phyloP scores from a whole-genome alignment of 1,284 basidiomycete genomes.

The Pseudozyma hubeiensis region DNA sequence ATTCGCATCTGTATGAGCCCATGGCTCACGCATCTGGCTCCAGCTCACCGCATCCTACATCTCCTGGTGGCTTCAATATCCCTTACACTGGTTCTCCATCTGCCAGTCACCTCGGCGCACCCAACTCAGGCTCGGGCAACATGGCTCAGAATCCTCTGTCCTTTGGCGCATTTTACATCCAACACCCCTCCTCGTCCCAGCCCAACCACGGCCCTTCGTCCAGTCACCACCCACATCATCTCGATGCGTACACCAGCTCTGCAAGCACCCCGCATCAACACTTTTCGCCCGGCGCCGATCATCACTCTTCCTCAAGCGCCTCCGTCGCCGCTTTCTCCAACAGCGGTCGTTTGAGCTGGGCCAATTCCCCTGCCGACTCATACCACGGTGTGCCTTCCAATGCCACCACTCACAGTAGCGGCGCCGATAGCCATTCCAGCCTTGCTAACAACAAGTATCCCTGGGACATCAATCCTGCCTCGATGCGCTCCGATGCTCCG shows the following conservation, averaged over 20 bases:
- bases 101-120: conserved; percentile 21
- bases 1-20: conserved; percentile 49
- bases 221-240: conserved; percentile 20
- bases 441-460: conserved; percentile 37
- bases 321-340: conserved; percentile 49
- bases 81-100: conserved; percentile 44
- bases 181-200: conserved; percentile 34
- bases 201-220: conserved; percentile 9
- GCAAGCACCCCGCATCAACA: conserved; percentile 47
- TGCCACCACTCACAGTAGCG: conserved; percentile 50
- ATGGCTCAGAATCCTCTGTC: conserved; percentile 31
- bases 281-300: conserved; percentile 42
- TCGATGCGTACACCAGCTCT: conserved; percentile 44
- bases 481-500: conserved; percentile 23
- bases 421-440: conserved; percentile 43
- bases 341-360: conserved; percentile 50
- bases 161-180: conserved; percentile 51
- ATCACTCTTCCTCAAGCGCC: conserved; percentile 45
- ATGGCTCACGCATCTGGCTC: conserved; percentile 26
- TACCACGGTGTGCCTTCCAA: conserved; percentile 48
- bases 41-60: conserved; percentile 36
- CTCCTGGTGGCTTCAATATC: conserved; percentile 46
- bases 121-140: conserved; percentile 19
- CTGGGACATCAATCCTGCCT: conserved; percentile 37
- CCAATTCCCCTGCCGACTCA: conserved; percentile 47